Conservation (phyloP, 2,329 filamentous ascomycete genomes). For the Neofusicoccum ribis region DNA sequence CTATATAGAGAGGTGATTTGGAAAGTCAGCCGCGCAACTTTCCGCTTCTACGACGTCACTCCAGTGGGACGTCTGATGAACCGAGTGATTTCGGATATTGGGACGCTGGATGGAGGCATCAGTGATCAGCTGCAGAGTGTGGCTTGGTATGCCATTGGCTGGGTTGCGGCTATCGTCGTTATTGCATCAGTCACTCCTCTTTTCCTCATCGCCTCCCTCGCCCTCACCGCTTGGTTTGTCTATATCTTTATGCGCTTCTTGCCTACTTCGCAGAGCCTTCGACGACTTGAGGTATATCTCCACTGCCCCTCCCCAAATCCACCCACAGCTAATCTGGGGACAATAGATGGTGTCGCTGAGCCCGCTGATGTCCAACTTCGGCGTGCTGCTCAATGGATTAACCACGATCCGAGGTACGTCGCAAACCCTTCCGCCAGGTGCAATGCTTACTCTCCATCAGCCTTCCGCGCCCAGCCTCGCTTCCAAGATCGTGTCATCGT, state of each 20-base stretch:
- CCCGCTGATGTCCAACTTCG: conserved; percentile 90
- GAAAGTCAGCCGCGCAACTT: conserved; percentile 75
- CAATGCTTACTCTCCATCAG: conserved; percentile 44
- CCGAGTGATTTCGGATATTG: conserved; percentile 84
- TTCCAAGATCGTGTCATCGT: conserved; percentile 79
- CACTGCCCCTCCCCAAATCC: not conserved
- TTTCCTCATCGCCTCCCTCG: conserved; percentile 71
- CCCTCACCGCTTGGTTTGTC: conserved; percentile 68
- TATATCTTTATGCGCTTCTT: conserved; percentile 75
- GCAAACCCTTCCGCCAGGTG: too few species aligned
- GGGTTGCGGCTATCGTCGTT: conserved; percentile 71
- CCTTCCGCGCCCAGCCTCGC: conserved; percentile 73
- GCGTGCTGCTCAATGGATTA: conserved; percentile 79
- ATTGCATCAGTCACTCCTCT: conserved; percentile 77
- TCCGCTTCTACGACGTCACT: conserved; percentile 89
- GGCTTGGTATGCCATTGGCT: conserved; percentile 69
- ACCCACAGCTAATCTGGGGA: not conserved
- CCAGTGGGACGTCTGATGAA: conserved; percentile 91
- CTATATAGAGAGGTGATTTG: conserved; percentile 74
- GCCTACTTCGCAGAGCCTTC: conserved; percentile 78
- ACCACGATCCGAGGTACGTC: conserved; percentile 67
- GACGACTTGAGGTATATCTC: conserved; percentile 64
- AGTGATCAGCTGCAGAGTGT: conserved; percentile 71
- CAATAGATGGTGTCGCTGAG: conserved; percentile 75
- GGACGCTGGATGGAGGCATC: conserved; percentile 85